Percentiles rank a stretch among this genome's conserved stretches.
phyloP scores from a whole-genome alignment of 495 filamentous ascomycete species.

The Podospora fimiseda region DNA sequence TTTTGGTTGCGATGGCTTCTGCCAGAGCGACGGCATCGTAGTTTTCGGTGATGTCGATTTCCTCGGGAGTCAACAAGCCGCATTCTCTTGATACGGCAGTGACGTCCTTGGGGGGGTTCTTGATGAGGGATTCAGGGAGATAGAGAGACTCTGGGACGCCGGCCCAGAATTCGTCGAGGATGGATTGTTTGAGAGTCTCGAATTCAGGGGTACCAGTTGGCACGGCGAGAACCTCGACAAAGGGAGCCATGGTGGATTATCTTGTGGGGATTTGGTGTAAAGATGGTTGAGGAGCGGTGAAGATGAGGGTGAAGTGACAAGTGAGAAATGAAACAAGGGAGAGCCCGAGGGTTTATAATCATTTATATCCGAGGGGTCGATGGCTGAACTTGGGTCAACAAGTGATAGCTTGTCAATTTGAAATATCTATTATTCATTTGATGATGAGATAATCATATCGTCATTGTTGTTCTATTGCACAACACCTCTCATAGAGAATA shows the following conservation, averaged over 20 bases:
- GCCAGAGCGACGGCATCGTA: slow-evolving; percentile 43
- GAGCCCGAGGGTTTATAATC: too few relatives aligned
- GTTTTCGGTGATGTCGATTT: slow-evolving; percentile 48
- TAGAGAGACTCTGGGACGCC: slow-evolving; percentile 8
- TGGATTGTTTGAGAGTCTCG: slow-evolving; percentile 1
- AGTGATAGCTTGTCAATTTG: too few relatives aligned
- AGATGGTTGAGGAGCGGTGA: not conserved
- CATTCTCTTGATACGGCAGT: slow-evolving; percentile 10
- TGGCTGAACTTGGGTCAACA: too few relatives aligned
- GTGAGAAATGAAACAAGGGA: too few relatives aligned
- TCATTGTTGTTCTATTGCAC: too few relatives aligned
- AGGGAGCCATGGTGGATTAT: not conserved
- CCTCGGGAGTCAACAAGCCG: slow-evolving; percentile 18
- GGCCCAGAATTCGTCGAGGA: slow-evolving; percentile 11
- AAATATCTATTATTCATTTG: too few relatives aligned
- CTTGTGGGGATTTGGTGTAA: not conserved
- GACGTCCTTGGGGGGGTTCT: slow-evolving; percentile 13
- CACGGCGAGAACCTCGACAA: slow-evolving; percentile 7
- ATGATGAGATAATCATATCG: too few relatives aligned
- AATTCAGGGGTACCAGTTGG: slow-evolving; percentile 12
- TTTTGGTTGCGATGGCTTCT: slow-evolving; percentile 24
- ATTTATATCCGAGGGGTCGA: too few relatives aligned
- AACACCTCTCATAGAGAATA: too few relatives aligned
- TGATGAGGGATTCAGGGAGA: slow-evolving; percentile 8
- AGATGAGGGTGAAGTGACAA: not conserved